Evolutionary conservation across 805 yeast genomes (phyloP), one percentile per base, ranked within the genome.

Genomic region (Saccharomycopsis sp.): DNA sequence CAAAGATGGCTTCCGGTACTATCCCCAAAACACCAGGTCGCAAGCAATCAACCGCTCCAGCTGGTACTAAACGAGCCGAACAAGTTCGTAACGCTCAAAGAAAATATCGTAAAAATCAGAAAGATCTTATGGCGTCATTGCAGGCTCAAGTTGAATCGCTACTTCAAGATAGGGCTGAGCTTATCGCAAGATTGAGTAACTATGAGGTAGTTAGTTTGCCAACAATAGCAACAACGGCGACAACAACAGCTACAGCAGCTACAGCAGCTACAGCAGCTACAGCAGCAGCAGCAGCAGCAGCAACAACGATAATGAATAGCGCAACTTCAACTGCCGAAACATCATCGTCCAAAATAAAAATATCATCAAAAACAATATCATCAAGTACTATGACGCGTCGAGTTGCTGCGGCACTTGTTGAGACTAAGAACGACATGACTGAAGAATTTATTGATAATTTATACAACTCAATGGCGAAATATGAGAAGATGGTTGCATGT

Each of bases 301-400:
- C 35, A 16, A 16, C 14, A 31, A 16, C 14, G n/a, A n/a, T 13
- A 31, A 16, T 13, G 29, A 8, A 27, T 8, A 27, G 29, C 29
- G 13, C n/a, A n/a, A n/a, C n/a, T n/a, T n/a, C n/a, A n/a, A n/a
- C n/a, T n/a, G n/a, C n/a, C n/a, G n/a, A n/a, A n/a, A n/a, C n/a
- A n/a, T n/a, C n/a, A n/a, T n/a, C n/a, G n/a, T n/a, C n/a, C n/a
- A n/a, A n/a, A n/a, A n/a, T n/a, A n/a, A n/a, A n/a, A n/a, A n/a
- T n/a, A n/a, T n/a, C n/a, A n/a, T n/a, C n/a, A n/a, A n/a, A n/a
- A n/a, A n/a, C n/a, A n/a, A 17, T 21, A 11, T 31, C 33, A 13
- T 22, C 21, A 24, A 9, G 41, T 28, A 11, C 23, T 29, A 11
- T 31, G 26, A 29, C 40, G 41, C n/a, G 49, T 41, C 16, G 36